Percentiles rank a stretch among this genome's conserved stretches.
These are phyloP conservation scores for Opeltia flavorubescens DNA, from an alignment of 495 filamentous ascomycete genomes.

Conservation along the genomic window DNA sequence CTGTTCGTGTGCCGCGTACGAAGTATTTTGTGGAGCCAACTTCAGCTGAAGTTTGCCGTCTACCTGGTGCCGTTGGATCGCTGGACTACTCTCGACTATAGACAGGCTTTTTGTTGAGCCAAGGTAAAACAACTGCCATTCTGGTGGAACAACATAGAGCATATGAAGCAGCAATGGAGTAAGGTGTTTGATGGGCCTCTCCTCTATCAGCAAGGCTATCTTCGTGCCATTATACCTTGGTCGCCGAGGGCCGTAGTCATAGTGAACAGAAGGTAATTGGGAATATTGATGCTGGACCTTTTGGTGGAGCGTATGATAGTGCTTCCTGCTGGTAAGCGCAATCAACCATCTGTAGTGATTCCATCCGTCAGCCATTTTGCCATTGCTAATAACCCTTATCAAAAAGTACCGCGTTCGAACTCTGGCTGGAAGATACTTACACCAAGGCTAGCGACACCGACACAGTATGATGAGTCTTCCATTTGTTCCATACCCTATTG, in stretches of 20 bases:
- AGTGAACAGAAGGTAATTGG: background rate
- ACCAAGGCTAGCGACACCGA: too few species aligned
- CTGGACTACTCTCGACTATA: background rate
- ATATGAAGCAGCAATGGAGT: background rate
- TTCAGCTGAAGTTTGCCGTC: background rate
- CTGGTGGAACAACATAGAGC: background rate
- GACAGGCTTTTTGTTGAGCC: background rate
- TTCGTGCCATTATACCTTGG: background rate
- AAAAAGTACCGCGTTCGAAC: too few species aligned
- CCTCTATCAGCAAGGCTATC: background rate
- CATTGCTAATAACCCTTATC: too few species aligned
- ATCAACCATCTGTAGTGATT: background rate
- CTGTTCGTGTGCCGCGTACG: background rate
- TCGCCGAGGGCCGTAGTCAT: background rate
- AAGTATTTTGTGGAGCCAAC: background rate
- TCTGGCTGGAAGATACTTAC: too few species aligned
- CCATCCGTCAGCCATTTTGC: too few species aligned
- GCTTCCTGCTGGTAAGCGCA: background rate
- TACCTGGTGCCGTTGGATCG: background rate
- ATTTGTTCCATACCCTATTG: too few species aligned
- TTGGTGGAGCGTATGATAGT: background rate
- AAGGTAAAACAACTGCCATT: background rate
- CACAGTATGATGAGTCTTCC: too few species aligned
- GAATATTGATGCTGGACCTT: background rate
- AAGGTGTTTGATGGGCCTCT: background rate